Conservation (phyloP, 2,329 filamentous ascomycete genomes). For the Colletotrichum sp. region DNA sequence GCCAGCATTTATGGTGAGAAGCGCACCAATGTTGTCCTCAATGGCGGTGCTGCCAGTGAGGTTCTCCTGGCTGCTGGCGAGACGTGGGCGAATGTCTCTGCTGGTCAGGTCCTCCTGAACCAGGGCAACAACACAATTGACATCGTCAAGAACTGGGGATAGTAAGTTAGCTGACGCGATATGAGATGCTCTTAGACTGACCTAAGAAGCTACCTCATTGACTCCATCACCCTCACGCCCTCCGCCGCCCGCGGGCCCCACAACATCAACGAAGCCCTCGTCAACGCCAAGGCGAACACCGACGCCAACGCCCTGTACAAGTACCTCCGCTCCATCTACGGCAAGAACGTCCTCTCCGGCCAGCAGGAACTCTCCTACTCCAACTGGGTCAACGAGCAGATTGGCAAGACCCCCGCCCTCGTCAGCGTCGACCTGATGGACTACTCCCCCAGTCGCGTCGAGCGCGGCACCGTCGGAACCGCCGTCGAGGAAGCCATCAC, state of each 20-base stretch:
- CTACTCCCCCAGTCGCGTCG: constrained; percentile 50
- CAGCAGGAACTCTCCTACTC: constrained; percentile 49
- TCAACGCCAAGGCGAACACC: constrained; percentile 40
- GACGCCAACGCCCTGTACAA: constrained; percentile 42
- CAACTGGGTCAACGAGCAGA: constrained; percentile 46
- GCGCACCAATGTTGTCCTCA: constrained; percentile 46
- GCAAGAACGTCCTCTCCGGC: constrained; percentile 51
- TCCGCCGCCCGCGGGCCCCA: constrained; percentile 40
- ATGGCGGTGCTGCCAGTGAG: constrained; percentile 44
- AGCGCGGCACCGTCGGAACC: constrained; percentile 41
- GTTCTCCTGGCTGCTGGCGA: constrained; percentile 43
- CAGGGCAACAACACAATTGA: constrained; percentile 48
- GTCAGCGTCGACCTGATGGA: constrained; percentile 53
- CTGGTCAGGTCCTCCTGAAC: constrained; percentile 48
- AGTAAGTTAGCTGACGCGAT: constrained; percentile 29
- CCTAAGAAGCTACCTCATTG: constrained; percentile 41
- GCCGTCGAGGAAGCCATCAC: constrained; percentile 52
- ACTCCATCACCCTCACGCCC: constrained; percentile 44
- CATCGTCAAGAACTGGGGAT: constrained; percentile 53
- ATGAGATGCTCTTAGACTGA: background rate
- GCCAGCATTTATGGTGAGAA: constrained; percentile 52
- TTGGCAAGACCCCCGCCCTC: constrained; percentile 52
- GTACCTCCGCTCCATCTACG: constrained; percentile 49
- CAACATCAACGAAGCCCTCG: constrained; percentile 39
- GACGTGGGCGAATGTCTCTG: constrained; percentile 41